Base-by-base conservation (phyloP, 345 rosid species). In the Eucalyptus dawsonii region DNA sequence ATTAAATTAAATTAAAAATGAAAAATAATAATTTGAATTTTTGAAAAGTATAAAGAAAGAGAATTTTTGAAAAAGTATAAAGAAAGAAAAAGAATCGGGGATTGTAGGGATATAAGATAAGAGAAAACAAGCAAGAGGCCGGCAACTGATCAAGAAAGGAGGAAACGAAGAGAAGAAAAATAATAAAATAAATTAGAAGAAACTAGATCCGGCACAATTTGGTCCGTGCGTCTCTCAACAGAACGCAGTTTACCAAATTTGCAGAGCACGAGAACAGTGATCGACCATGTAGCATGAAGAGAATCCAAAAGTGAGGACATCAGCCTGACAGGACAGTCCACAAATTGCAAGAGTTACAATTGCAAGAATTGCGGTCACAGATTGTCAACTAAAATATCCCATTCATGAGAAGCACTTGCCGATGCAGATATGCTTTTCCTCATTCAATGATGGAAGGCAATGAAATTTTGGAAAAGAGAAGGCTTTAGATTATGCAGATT, bases 131-230 rank as follows among this genome's bases (percentile, higher is more conserved):
- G 11, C 5, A 19, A 53, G 22, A 51, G 22, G 9, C 9, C 1
- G 0, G 11, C 10, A 2, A 4, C 25, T 0, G 5, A 7, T 25
- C 1, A 2, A 53, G 11, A 53, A 53, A 53, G 11, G 2, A 21
- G 58, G 58, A 53, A 53, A 21, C 1, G 2, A 53, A 21, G 24
- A 53, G 8, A 53, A 51, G 9, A 51, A 51, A 19, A 53, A 19
- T 19, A 53, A 19, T 53, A 53, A 53, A 8, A 53, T 6, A 12
- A 76, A 76, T 40, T 6, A 40, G 47, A 76, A 37, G 15, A 76
- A 40, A 76, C 27, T 21, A 11, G 47, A 76, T 76, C 47, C 16
- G 13, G 47, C 47, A 40, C 29, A 14, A 76, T 76, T 40, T 10
- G 15, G 29, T 40, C 29, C 4, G 9, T 76, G 47, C 29, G 9